Evolutionary conservation across 768 basidiomycete genomes (phyloP), one percentile per base, ranked within the genome.

Genomic region (Collybiopsis luxurians): DNA sequence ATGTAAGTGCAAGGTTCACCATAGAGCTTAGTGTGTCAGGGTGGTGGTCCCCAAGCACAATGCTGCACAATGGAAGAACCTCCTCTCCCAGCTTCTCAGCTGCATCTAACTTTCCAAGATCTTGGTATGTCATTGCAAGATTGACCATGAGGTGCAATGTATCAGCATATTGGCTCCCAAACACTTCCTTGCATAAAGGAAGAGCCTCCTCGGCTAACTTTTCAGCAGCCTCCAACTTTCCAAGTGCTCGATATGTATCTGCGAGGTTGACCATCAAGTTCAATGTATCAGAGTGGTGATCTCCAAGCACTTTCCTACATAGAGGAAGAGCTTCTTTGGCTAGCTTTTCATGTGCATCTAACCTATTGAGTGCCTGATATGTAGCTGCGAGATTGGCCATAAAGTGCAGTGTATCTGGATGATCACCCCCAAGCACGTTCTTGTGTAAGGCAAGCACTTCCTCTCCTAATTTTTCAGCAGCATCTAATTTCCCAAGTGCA

Each of bases 91-190:
- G 36, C 17, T 17, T 38, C 36, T 38, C 36, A 7, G 36, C 36
- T 38, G 7, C 36, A 7, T 38, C 36, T 17, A 38, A 38, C 17
- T 38, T 38, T 38, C 36, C 36, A 38, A 7, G 36, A 9, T 7
- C 36, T 17, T 38, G 36, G 17, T 38, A 38, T 38, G 36, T 60
- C 15, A 11, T 47, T 7, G 58, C 58, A 26, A 59, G 55, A n/a
- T 55, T 57, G 15, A 10, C 27, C 54, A 59, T 56, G 26, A 23
- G 17, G 12, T 17, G 26, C 31, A 55, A 23, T 17, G 58, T 59
- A n/a, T 59, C 58, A 26, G 52, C 31, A 50, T 56, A 53, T 21
- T 59, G 23, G 6, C 49, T 46, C 17, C 58, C 58, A 9, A 49
- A 31, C n/a, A 24, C 42, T 15, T 53, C 34, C n/a, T 31, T 50